These are phyloP conservation scores for Cyclotella choctawhatcheeana DNA, from an alignment of 108 stramenopile genomes.

Conservation along the genomic window DNA sequence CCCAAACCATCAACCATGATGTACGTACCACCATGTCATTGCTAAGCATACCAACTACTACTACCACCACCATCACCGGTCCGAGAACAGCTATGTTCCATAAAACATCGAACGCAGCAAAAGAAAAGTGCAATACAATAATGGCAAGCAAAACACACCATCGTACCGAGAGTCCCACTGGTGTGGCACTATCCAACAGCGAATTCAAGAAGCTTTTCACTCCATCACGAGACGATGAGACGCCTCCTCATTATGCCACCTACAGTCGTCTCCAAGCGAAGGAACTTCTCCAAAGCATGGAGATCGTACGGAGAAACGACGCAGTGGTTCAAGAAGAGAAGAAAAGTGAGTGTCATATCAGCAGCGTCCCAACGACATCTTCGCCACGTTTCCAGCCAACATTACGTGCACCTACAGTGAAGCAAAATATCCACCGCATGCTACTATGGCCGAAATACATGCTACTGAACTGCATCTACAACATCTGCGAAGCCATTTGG, in stretches of 20 bases:
- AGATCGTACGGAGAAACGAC: not conserved
- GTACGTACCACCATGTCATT: too few species aligned
- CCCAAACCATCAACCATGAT: too few species aligned
- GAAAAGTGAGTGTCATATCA: too few species aligned
- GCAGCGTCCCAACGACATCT: too few species aligned
- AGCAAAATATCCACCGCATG: not conserved
- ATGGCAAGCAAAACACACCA: too few species aligned
- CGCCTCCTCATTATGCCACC: slow-evolving; percentile 18
- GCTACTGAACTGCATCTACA: slow-evolving; percentile 13
- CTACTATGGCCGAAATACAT: slow-evolving; percentile 12
- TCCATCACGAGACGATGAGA: slow-evolving; percentile 9
- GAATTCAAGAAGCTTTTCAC: slow-evolving; percentile 18
- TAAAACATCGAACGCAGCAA: too few species aligned
- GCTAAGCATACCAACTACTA: too few species aligned
- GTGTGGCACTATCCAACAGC: slow-evolving; percentile 13
- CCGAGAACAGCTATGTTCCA: too few species aligned
- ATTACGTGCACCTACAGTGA: not conserved
- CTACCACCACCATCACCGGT: too few species aligned
- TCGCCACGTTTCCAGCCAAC: not conserved
- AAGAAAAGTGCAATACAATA: too few species aligned
- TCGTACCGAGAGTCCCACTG: slow-evolving; percentile 10
- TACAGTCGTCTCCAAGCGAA: slow-evolving; percentile 20
- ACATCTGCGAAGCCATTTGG: slow-evolving; percentile 9
- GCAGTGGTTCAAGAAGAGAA: not conserved
- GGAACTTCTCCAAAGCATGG: slow-evolving; percentile 5